Conservation (phyloP, 495 filamentous ascomycete genomes). For the Xylaria acuta region DNA sequence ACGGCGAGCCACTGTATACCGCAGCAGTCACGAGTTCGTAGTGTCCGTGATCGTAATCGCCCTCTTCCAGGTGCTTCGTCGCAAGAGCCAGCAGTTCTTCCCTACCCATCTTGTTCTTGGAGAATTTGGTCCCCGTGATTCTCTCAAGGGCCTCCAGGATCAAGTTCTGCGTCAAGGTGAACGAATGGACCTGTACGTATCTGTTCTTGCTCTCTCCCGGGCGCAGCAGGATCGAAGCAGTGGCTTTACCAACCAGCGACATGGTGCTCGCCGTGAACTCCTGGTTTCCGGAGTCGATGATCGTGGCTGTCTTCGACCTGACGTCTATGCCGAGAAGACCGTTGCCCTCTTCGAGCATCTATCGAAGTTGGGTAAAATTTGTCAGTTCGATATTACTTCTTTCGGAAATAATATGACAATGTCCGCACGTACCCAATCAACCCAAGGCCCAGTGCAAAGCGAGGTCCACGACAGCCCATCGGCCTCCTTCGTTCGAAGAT, state of each 20-base stretch:
- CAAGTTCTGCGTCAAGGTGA: neutral
- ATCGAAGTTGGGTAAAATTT: neutral
- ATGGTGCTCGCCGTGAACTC: slow-evolving; percentile 1
- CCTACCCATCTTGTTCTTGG: neutral
- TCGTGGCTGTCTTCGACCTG: neutral
- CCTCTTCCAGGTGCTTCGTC: neutral
- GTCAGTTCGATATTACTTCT: neutral
- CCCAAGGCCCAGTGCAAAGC: neutral
- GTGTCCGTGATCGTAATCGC: neutral
- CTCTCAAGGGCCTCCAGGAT: neutral
- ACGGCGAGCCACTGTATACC: neutral
- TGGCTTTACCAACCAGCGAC: neutral
- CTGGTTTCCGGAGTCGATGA: neutral
- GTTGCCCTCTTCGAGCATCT: neutral
- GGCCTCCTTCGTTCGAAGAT: slow-evolving; percentile 1
- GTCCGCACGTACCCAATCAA: neutral
- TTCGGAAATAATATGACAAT: neutral
- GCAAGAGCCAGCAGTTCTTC: neutral
- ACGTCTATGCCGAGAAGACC: neutral
- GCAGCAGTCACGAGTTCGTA: neutral
- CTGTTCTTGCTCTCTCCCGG: neutral
- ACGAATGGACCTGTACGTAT: neutral
- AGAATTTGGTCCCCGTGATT: neutral
- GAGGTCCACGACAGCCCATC: neutral
- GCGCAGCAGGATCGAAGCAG: neutral